phyloP scores from a whole-genome alignment of 139 green algal genomes.

The Chlorella sorokiniana region DNA sequence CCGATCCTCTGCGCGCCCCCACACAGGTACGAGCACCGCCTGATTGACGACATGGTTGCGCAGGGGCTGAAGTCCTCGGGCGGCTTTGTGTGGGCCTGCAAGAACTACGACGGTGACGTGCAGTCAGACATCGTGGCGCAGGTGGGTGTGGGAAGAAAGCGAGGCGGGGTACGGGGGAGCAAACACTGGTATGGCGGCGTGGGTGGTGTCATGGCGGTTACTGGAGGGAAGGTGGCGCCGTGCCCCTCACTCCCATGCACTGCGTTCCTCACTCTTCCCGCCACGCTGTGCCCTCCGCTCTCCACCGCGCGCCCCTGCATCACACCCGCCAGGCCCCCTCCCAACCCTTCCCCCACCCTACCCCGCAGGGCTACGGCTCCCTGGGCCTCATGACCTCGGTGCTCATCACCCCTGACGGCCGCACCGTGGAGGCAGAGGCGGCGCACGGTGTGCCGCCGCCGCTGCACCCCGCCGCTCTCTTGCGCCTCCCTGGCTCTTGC shows the following conservation, averaged over 20 bases:
- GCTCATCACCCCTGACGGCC: slow-evolving; percentile 91
- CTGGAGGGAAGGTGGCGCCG: too few species aligned
- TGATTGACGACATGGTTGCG: slow-evolving; percentile 99
- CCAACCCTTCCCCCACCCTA: not conserved
- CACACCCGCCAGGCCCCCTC: not conserved
- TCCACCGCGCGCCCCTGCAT: too few species aligned
- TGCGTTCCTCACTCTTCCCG: too few species aligned
- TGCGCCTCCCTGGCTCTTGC: too few species aligned
- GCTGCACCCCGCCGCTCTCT: too few species aligned
- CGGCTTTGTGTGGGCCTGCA: slow-evolving; percentile 98
- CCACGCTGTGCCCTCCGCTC: too few species aligned
- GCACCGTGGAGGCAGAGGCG: slow-evolving; percentile 94
- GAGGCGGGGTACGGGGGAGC: not conserved
- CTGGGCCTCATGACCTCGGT: slow-evolving; percentile 97
- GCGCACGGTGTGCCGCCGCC: slow-evolving; percentile 82
- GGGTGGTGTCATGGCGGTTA: not conserved
- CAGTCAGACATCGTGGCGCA: slow-evolving; percentile 88
- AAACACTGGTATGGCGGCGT: not conserved
- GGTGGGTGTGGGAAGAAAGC: not conserved
- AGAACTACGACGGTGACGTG: slow-evolving; percentile 97
- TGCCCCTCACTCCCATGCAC: too few species aligned
- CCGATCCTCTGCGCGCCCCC: not conserved
- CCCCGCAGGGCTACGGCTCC: slow-evolving; percentile 87
- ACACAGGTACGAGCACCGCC: slow-evolving; percentile 88
- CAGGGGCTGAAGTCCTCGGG: slow-evolving; percentile 91